Evolutionary conservation across 306 rosid species (phyloP).

Genomic region (Mucuna pruriens): DNA sequence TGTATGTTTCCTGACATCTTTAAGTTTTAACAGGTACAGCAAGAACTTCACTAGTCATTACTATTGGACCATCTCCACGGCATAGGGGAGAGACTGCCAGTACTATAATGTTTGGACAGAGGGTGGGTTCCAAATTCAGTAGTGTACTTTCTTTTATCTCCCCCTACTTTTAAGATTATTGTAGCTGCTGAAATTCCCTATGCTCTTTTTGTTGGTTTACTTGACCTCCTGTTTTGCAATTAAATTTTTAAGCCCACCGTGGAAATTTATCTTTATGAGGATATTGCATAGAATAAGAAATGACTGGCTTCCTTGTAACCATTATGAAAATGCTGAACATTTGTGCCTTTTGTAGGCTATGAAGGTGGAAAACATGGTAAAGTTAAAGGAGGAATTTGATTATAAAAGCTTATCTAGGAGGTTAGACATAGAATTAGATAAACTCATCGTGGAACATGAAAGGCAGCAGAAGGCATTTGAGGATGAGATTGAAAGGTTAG

Average conservation of each 20-base stretch:
- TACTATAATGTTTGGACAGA: slow-evolving; percentile 97
- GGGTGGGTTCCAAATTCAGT: slow-evolving; percentile 62
- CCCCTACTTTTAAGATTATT: slow-evolving; percentile 24
- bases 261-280: slow-evolving; percentile 13
- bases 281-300: slow-evolving; percentile 28
- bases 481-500: slow-evolving; percentile 81
- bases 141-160: slow-evolving; percentile 18
- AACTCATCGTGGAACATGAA: slow-evolving; percentile 94
- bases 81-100: slow-evolving; percentile 99
- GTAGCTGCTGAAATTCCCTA: slow-evolving; percentile 2
- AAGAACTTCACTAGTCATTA: slow-evolving; percentile 90
- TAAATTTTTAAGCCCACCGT: slow-evolving; percentile 8
- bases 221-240: slow-evolving; percentile 25
- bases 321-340: slow-evolving; percentile 42
- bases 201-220: slow-evolving; percentile 30
- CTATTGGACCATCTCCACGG: slow-evolving; percentile 96
- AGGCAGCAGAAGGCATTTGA: slow-evolving; percentile 94
- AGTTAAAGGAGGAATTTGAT: slow-evolving; percentile 95
- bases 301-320: slow-evolving; percentile 19
- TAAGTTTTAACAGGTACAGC: slow-evolving; percentile 80
- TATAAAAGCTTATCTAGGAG: slow-evolving; percentile 95
- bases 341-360: slow-evolving; percentile 70
- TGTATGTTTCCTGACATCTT: slow-evolving; percentile 40
- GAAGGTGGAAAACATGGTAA: slow-evolving; percentile 99
- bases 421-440: slow-evolving; percentile 88